Percentiles rank a stretch among this genome's conserved stretches.
These are phyloP conservation scores for Gossypium australe DNA, from an alignment of 345 rosid species.

Conservation along the genomic window DNA sequence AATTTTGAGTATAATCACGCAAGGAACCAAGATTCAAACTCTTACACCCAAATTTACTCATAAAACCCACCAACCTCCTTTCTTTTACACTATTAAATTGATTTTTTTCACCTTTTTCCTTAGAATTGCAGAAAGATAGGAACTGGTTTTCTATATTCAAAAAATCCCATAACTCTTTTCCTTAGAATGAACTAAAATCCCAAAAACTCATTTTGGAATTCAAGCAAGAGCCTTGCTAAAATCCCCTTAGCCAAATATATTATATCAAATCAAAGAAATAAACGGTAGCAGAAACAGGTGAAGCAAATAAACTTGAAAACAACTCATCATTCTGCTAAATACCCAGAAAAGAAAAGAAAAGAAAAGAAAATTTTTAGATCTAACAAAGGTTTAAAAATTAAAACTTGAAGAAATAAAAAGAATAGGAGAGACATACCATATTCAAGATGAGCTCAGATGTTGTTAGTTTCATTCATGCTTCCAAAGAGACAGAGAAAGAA, in stretches of 20 bases:
- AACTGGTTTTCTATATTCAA: neutral
- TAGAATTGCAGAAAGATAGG: neutral
- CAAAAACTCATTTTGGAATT: neutral
- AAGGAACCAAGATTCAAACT: constrained; percentile 3
- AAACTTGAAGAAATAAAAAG: neutral
- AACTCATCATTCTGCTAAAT: constrained; percentile 13
- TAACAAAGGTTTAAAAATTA: neutral
- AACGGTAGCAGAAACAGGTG: neutral
- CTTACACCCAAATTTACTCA: neutral
- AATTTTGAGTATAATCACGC: neutral
- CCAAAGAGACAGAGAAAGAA: neutral
- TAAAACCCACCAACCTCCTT: constrained; percentile 1
- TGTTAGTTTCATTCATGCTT: neutral
- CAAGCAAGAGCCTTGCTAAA: neutral
- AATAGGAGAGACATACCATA: constrained; percentile 22
- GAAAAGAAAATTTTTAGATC: neutral
- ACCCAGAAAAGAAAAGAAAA: constrained; percentile 3
- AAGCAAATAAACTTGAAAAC: constrained; percentile 9
- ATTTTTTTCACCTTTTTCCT: neutral
- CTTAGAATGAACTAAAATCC: neutral
- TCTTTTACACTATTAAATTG: neutral
- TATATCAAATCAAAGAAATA: neutral
- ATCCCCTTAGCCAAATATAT: neutral
- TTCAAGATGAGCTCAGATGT: constrained; percentile 18
- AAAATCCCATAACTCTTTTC: neutral